Conservation (phyloP, 208 protist species). For the Wallacemonas rigidus region DNA sequence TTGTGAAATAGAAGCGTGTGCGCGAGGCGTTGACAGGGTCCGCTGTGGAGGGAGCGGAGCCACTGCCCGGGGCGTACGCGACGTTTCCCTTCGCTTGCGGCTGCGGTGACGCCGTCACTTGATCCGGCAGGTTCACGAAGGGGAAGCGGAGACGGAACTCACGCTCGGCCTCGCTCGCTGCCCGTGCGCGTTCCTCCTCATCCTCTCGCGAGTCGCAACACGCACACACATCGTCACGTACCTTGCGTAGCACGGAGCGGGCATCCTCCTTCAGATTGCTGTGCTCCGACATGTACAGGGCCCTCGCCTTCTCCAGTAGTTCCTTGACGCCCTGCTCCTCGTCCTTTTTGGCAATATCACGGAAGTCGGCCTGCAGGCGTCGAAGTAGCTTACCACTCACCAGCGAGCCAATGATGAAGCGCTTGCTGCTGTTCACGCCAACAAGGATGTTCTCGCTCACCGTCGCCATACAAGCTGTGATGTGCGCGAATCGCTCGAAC, state of each 20-base stretch:
- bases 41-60: background rate
- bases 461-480: slow-evolving; percentile 44
- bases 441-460: slow-evolving; percentile 56
- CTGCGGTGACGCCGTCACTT: background rate
- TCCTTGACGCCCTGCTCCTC: slow-evolving; percentile 39
- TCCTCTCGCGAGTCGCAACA: slow-evolving; percentile 22
- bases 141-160: slow-evolving; percentile 54
- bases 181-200: slow-evolving; percentile 5
- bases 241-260: slow-evolving; percentile 31
- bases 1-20: slow-evolving; percentile 58
- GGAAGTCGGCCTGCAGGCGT: slow-evolving; percentile 39
- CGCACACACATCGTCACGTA: slow-evolving; percentile 15
- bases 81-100: background rate
- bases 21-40: background rate
- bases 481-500: slow-evolving; percentile 36
- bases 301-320: slow-evolving; percentile 40
- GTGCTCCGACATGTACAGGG: slow-evolving; percentile 49
- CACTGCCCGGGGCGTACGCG: too few relatives aligned
- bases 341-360: slow-evolving; percentile 36
- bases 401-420: slow-evolving; percentile 60
- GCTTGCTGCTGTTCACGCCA: slow-evolving; percentile 63
- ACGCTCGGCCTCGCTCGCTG: slow-evolving; percentile 28
- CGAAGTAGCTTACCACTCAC: slow-evolving; percentile 43
- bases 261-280: slow-evolving; percentile 50
- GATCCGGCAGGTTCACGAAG: slow-evolving; percentile 45